These are phyloP conservation scores for Ogataea nonfermentans DNA, from an alignment of 805 yeast genomes.

Conservation along the genomic window DNA sequence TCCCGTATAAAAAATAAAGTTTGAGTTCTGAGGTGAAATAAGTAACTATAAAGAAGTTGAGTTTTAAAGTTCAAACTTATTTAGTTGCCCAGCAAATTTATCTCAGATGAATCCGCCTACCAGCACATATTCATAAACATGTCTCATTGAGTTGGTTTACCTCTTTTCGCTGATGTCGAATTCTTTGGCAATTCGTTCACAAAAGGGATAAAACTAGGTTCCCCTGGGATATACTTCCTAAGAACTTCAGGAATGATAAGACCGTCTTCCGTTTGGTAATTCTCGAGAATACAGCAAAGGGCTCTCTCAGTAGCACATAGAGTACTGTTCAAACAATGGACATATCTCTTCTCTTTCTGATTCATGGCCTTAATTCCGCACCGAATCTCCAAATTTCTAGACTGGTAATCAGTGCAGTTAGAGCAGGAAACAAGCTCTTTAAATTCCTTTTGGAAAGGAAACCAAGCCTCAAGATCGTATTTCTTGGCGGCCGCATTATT, in stretches of 20 bases:
- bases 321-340: slow-evolving; percentile 97
- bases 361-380: slow-evolving; percentile 96
- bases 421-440: slow-evolving; percentile 98
- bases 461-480: slow-evolving; percentile 99
- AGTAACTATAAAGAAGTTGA: no score
- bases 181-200: slow-evolving; percentile 91
- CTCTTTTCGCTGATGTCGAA: slow-evolving; percentile 74
- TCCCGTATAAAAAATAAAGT: no score
- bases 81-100: no score
- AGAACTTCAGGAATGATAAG: slow-evolving; percentile 90
- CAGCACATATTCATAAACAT: no score
- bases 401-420: slow-evolving; percentile 98
- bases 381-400: slow-evolving; percentile 97
- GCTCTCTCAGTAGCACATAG: slow-evolving; percentile 98
- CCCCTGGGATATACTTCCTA: slow-evolving; percentile 96
- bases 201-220: slow-evolving; percentile 94
- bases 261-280: slow-evolving; percentile 97
- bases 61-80: no score
- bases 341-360: slow-evolving; percentile 95
- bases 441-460: slow-evolving; percentile 98
- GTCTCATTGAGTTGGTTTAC: slow-evolving; percentile 14
- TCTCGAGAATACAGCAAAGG: slow-evolving; percentile 93
- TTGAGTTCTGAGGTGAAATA: no score
- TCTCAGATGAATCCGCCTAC: no score
- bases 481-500: slow-evolving; percentile 99